Base-by-base conservation (phyloP, 345 rosid genomes). In the Brassica nigra region DNA sequence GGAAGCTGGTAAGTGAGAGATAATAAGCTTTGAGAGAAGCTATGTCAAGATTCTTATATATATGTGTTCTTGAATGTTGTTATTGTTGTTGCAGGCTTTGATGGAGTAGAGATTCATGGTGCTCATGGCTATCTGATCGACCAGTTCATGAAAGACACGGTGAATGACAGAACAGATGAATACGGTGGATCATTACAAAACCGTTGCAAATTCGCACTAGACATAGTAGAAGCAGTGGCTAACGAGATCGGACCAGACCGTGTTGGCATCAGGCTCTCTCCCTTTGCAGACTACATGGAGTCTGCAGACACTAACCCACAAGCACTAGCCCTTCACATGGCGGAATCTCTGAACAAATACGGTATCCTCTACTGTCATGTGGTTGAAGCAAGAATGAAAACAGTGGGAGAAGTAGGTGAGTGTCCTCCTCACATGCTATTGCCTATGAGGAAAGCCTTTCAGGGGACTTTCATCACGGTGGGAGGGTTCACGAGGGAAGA, bases 51-150 rank as follows among this genome's bases (percentile, higher is more conserved):
- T 28, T 57, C 58, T 57, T 76, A 7, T 2, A 37, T 33, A 33
- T 37, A 34, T 65, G 5, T 65, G 23, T 58, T 4, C 14, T 44
- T 47, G 15, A 47, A 23, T 23, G 27, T 23, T 23, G 27, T 23
- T 23, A 23, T 23, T 23, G 27, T 23, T 23, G 27, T 23, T 23
- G 27, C 27, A 92, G 93, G 95, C 14, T 90, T 90, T 10, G 95
- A 90, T 52, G 95, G 95, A 3, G 90, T 92, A n/a, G 97, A 92
- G 82, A 87, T 92, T 73, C 97, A 89, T 14, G 95, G 92, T 0
- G 93, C 95, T 68, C 79, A 92, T 52, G 95, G 97, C 44, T 87
- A 85, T 78, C 74, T 90, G 29, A 75, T 89, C 2, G 95, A 90
- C 16, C 93, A 90, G 78, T 90, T 92, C 81, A 12, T 90, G 87